phyloP scores from a whole-genome alignment of 352 stramenopile genomes.

The Globisporangium perplexum region DNA sequence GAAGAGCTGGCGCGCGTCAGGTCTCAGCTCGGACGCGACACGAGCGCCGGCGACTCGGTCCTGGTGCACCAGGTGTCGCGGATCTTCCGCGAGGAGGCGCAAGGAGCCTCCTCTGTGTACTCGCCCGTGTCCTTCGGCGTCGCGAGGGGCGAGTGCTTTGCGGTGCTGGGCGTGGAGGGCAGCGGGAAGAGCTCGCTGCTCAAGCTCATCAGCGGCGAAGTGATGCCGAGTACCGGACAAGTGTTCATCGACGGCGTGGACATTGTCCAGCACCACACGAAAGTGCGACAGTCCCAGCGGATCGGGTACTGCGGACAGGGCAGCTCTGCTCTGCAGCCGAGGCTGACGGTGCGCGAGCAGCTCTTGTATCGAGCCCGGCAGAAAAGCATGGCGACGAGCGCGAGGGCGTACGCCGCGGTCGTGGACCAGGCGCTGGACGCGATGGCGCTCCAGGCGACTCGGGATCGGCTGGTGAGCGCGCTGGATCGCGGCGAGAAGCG shows the following conservation, averaged over 20 bases:
- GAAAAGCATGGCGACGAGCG: background rate
- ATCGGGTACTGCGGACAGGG: slow-evolving; percentile 79
- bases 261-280: slow-evolving; percentile 12
- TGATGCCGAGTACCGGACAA: slow-evolving; percentile 11
- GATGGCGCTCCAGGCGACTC: background rate
- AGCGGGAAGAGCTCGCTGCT: slow-evolving; percentile 14
- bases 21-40: background rate
- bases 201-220: slow-evolving; percentile 16
- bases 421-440: slow-evolving; percentile 2
- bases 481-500: slow-evolving; percentile 7
- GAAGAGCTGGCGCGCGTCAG: background rate
- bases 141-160: slow-evolving; percentile 15
- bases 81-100: slow-evolving; percentile 1
- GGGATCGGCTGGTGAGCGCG: slow-evolving; percentile 5
- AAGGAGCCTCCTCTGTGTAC: background rate
- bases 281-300: slow-evolving; percentile 13
- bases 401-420: background rate
- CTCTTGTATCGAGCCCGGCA: slow-evolving; percentile 4
- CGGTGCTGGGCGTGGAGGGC: slow-evolving; percentile 7
- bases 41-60: background rate
- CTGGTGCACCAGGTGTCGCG: slow-evolving; percentile 7
- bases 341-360: slow-evolving; percentile 9
- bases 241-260: slow-evolving; percentile 18
- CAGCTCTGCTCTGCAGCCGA: slow-evolving; percentile 13
- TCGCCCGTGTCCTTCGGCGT: slow-evolving; percentile 14